phyloP scores from a whole-genome alignment of 2,329 filamentous ascomycete genomes.

The Botrytis fabae region DNA sequence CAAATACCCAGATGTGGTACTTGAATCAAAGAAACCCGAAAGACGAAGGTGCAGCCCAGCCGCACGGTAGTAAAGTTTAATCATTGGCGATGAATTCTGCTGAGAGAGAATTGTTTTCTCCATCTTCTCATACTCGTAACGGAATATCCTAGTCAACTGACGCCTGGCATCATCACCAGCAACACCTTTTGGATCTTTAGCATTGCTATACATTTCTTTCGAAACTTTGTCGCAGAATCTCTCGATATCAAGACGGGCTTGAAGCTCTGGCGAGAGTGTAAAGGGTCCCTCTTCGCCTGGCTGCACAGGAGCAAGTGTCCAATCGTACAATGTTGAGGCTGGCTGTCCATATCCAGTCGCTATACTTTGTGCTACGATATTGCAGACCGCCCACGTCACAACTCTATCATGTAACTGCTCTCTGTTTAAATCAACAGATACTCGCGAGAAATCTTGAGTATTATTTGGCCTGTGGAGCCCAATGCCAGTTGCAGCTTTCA shows the following conservation, averaged over 20 bases:
- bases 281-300: conserved; percentile 61
- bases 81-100: conserved; percentile 56
- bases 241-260: conserved; percentile 69
- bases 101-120: conserved; percentile 59
- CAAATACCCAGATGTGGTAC: conserved; percentile 68
- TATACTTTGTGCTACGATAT: conserved; percentile 78
- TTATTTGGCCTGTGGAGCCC: conserved; percentile 79
- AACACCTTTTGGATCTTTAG: conserved; percentile 68
- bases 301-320: conserved; percentile 61
- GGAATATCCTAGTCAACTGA: conserved; percentile 66
- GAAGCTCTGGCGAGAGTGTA: conserved; percentile 61
- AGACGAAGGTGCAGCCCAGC: conserved; percentile 74
- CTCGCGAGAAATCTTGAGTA: conserved; percentile 79
- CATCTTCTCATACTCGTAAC: conserved; percentile 64
- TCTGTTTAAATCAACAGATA: conserved; percentile 71
- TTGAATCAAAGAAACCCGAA: conserved; percentile 79
- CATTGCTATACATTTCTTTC: conserved; percentile 77
- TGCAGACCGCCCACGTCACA: conserved; percentile 81
- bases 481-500: conserved; percentile 82
- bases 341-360: conserved; percentile 84
- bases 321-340: conserved; percentile 75
- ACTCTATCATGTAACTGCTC: conserved; percentile 78
- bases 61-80: conserved; percentile 68
- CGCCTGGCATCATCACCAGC: conserved; percentile 66
- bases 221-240: conserved; percentile 76